Evolutionary conservation across 2,329 filamentous ascomycete genomes (phyloP).

Genomic region (Fusarium coffeatum): DNA sequence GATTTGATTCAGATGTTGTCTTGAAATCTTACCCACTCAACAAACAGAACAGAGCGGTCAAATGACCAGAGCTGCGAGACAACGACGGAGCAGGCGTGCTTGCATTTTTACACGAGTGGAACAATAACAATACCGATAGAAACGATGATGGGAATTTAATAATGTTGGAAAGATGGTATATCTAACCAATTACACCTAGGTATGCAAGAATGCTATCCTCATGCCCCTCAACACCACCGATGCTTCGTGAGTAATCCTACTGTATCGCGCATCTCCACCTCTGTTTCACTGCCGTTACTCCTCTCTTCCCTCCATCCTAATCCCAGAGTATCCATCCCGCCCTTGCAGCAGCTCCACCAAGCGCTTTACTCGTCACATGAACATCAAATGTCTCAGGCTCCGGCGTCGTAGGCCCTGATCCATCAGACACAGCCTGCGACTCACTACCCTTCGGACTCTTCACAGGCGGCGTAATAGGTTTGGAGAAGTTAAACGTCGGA

Average conservation of each 20-base stretch:
- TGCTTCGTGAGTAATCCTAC: not conserved
- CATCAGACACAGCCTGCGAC: not conserved
- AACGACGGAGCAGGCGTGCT: not conserved
- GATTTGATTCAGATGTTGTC: not conserved
- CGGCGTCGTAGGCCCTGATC: constrained; percentile 19
- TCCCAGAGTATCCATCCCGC: constrained; percentile 45
- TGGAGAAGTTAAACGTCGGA: constrained; percentile 53
- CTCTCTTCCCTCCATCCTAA: constrained; percentile 8
- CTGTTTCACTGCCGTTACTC: not conserved
- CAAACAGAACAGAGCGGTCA: not conserved
- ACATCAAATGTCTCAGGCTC: constrained; percentile 46
- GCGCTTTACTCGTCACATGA: constrained; percentile 10
- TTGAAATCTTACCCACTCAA: not conserved
- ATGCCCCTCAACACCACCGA: constrained; percentile 14
- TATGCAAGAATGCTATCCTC: constrained; percentile 1
- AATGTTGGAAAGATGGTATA: constrained; percentile 18
- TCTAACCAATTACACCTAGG: not conserved
- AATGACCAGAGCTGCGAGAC: not conserved
- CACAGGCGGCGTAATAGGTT: constrained; percentile 46
- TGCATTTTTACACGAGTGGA: not conserved
- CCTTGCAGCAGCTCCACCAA: constrained; percentile 22
- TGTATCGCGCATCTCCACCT: not conserved
- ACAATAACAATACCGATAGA: not conserved
- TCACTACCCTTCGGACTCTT: not conserved
- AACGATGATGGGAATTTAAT: not conserved